phyloP scores from a whole-genome alignment of 371 early-diverging fungal species.

The Circinella umbellata region DNA sequence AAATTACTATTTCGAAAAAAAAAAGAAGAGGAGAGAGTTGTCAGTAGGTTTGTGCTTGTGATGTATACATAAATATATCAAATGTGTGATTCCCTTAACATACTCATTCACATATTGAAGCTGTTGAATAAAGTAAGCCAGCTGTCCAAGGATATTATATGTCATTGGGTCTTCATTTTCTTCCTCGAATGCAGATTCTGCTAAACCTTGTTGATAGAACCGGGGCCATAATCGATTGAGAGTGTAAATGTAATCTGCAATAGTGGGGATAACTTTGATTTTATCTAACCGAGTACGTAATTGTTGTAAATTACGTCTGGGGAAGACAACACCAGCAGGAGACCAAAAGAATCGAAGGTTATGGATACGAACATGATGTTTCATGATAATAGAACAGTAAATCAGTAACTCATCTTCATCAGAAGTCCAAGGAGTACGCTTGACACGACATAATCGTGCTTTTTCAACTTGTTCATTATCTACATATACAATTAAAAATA shows the following conservation, averaged over 20 bases:
- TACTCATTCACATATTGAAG: neutral
- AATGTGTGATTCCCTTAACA: neutral
- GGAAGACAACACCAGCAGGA: slow-evolving; percentile 26
- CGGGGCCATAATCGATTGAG: slow-evolving; percentile 39
- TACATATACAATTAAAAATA: neutral
- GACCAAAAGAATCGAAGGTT: slow-evolving; percentile 44
- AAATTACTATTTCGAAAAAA: neutral
- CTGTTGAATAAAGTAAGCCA: slow-evolving; percentile 43
- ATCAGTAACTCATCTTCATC: slow-evolving; percentile 59
- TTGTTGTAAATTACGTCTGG: slow-evolving; percentile 22
- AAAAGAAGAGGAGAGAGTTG: no score
- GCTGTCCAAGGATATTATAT: slow-evolving; percentile 36
- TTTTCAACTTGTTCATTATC: neutral
- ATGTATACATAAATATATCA: no score
- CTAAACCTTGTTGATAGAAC: slow-evolving; percentile 41
- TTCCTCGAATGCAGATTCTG: slow-evolving; percentile 35
- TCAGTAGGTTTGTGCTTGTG: no score
- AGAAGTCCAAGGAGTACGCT: slow-evolving; percentile 33
- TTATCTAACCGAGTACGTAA: slow-evolving; percentile 46
- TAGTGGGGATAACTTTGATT: slow-evolving; percentile 27
- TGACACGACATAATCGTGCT: neutral
- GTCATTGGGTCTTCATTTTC: slow-evolving; percentile 23
- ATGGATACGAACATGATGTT: slow-evolving; percentile 13
- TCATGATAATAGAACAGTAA: slow-evolving; percentile 40
- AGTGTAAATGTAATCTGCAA: slow-evolving; percentile 28